Conservation (phyloP, 805 yeast species). For the Ogataea salicorniae region DNA sequence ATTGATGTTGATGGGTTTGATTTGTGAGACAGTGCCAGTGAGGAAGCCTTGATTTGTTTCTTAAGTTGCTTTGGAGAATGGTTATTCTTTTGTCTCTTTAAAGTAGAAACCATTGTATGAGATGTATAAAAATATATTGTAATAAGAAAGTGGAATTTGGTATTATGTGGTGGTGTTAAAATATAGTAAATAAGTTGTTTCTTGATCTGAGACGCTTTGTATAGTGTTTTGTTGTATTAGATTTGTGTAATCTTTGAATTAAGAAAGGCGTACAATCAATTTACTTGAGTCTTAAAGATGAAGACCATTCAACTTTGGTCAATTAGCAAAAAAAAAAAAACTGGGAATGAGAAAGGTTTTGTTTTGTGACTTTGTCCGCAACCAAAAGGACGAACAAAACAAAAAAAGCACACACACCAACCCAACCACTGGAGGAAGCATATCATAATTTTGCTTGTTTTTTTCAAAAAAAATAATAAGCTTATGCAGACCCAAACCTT, state of each 20-base stretch:
- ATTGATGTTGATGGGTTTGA: neutral
- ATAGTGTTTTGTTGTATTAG: too few relatives aligned
- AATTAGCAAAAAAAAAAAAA: neutral
- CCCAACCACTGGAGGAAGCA: neutral
- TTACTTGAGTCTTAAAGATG: neutral
- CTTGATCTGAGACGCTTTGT: too few relatives aligned
- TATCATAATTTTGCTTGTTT: too few relatives aligned
- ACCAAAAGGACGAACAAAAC: neutral
- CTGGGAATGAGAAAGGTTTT: neutral
- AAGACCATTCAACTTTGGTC: neutral
- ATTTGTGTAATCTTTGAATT: too few relatives aligned
- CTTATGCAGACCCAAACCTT: too few relatives aligned
- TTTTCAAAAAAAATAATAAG: too few relatives aligned
- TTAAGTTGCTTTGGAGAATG: constrained; percentile 1
- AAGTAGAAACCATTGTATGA: neutral
- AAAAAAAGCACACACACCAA: neutral
- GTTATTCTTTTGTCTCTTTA: constrained; percentile 1
- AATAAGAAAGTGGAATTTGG: neutral
- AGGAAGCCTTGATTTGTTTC: neutral
- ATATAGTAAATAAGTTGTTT: too few relatives aligned
- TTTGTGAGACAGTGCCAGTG: constrained; percentile 1
- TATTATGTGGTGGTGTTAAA: too few relatives aligned
- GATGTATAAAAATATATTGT: neutral
- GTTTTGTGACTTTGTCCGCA: neutral
- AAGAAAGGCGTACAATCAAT: neutral